Evolutionary conservation across 176 grass and related monocot genomes (phyloP).

Genomic region (Musa itinerans): DNA sequence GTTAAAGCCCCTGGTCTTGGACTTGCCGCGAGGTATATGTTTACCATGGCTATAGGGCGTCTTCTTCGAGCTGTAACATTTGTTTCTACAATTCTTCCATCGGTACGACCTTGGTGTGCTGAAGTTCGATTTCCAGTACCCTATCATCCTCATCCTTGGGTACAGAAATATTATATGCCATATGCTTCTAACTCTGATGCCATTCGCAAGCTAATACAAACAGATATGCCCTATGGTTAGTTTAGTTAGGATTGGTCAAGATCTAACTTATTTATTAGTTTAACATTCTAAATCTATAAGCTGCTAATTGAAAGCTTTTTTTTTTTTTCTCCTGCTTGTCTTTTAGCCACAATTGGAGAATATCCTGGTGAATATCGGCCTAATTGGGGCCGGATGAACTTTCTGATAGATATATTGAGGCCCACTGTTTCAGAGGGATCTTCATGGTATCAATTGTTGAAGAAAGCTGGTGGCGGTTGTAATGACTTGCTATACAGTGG

Average conservation of each 20-base stretch:
- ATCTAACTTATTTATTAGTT: slow-evolving; percentile 2
- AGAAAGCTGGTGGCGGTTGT: slow-evolving; percentile 82
- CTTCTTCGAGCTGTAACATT: slow-evolving; percentile 72
- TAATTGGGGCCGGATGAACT: slow-evolving; percentile 73
- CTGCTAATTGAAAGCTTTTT: slow-evolving; percentile 2
- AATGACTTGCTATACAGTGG: slow-evolving; percentile 95
- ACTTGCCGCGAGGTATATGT: slow-evolving; percentile 74
- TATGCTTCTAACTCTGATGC: slow-evolving; percentile 66
- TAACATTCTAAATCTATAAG: slow-evolving; percentile 4
- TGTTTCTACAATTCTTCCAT: slow-evolving; percentile 77
- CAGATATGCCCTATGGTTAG: slow-evolving; percentile 76
- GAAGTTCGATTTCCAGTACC: slow-evolving; percentile 56
- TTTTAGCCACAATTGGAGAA: slow-evolving; percentile 39
- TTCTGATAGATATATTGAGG: slow-evolving; percentile 72
- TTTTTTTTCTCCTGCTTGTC: slow-evolving; percentile 2
- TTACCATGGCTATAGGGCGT: slow-evolving; percentile 75
- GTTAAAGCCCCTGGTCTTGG: slow-evolving; percentile 88
- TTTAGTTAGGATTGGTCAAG: slow-evolving; percentile 10
- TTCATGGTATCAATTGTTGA: slow-evolving; percentile 78
- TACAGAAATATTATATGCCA: slow-evolving; percentile 75
- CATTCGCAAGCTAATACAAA: slow-evolving; percentile 53
- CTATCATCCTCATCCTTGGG: slow-evolving; percentile 74
- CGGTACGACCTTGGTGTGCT: slow-evolving; percentile 74
- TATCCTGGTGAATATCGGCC: slow-evolving; percentile 57
- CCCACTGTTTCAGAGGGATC: slow-evolving; percentile 69